A percentile compares a stretch with the other conserved stretches of the same genome.
Evolutionary conservation across 106 monocot genomes (phyloP).

Genomic region (Acanthochlamys bracteata): DNA sequence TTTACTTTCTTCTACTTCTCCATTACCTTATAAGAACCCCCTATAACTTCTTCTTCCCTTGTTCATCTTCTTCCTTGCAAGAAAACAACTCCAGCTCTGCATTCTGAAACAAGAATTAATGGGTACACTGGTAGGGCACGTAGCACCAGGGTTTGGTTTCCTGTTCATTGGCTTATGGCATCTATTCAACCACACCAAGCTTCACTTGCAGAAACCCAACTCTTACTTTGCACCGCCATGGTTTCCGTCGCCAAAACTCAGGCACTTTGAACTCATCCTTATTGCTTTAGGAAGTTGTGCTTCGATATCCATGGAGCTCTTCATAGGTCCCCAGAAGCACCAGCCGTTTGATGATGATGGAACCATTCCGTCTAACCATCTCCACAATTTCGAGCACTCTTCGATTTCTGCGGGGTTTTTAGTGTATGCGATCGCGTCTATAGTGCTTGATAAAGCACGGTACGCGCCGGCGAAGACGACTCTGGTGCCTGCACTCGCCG

Average conservation of each 20-base stretch:
- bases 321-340: conserved; percentile 57
- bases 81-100: no score
- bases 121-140: conserved; percentile 71
- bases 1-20: no score
- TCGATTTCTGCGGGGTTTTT: conserved; percentile 68
- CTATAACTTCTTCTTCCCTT: no score
- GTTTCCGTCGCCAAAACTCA: conserved; percentile 32
- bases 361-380: conserved; percentile 78
- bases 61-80: no score
- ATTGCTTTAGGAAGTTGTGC: conserved; percentile 32
- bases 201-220: conserved; percentile 33
- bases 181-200: conserved; percentile 52
- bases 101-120: no score
- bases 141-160: conserved; percentile 75
- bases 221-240: conserved; percentile 51
- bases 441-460: conserved; percentile 30
- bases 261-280: conserved; percentile 47
- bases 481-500: conserved; percentile 36
- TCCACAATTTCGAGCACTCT: conserved; percentile 92
- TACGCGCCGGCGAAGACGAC: conserved; percentile 2
- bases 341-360: conserved; percentile 71
- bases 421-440: conserved; percentile 42
- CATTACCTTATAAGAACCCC: no score
- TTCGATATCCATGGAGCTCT: conserved; percentile 86
- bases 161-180: conserved; percentile 73